Conservation (phyloP, 129 eudicot genomes). For the Sambucus nigra region DNA sequence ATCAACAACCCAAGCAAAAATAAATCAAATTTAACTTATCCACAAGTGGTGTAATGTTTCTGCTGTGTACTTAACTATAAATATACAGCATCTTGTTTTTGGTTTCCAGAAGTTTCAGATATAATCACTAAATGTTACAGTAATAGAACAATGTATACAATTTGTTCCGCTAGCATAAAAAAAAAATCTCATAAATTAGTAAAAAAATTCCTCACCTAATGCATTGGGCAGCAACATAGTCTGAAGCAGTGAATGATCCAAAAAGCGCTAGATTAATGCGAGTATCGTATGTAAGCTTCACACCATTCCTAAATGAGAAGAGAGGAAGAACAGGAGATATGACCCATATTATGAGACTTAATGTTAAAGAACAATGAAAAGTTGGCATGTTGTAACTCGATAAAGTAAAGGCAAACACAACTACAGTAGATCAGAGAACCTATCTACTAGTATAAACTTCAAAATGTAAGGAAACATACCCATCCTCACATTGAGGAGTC, state of each 20-base stretch:
- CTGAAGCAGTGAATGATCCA: constrained; percentile 66
- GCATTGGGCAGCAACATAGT: constrained; percentile 85
- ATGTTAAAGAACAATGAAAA: neutral
- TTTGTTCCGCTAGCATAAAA: no score
- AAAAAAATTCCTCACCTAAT: constrained; percentile 42
- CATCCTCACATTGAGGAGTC: constrained; percentile 47
- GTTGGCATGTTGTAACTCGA: neutral
- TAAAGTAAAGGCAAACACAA: neutral
- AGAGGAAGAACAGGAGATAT: constrained; percentile 6
- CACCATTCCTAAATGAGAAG: constrained; percentile 36
- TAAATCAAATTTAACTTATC: neutral
- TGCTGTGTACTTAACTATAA: neutral
- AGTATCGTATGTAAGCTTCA: constrained; percentile 55
- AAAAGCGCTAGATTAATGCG: constrained; percentile 72
- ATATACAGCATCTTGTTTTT: neutral
- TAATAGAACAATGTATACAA: no score
- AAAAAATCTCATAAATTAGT: neutral
- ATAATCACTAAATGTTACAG: neutral
- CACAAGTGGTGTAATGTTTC: neutral
- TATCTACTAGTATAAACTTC: neutral
- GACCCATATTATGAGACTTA: neutral
- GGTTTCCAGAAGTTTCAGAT: neutral
- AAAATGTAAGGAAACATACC: constrained; percentile 35
- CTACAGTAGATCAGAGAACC: neutral
- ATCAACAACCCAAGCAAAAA: neutral